Base-by-base conservation (phyloP, 495 filamentous ascomycete species). In the Letharia lupina region DNA sequence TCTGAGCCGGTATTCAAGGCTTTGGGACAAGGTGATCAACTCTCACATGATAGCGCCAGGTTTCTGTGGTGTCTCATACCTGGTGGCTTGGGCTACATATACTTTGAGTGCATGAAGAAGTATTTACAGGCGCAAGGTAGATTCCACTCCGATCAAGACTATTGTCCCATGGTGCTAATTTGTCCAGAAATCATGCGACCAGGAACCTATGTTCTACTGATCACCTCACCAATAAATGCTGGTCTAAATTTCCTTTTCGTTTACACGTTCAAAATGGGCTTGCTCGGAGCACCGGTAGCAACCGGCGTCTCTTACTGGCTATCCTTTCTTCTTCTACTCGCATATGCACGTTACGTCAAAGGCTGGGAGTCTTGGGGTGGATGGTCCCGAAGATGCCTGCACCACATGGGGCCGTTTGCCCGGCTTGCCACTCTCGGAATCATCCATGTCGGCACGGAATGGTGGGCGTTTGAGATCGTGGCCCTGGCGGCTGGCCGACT, bases 401-500 rank as follows among this genome's bases (percentile, higher is more conserved):
- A 81, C 28, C 88, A 91, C 70, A 77, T 89, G 28, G 75, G 85
- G 41, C 88, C 86, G 0, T 97, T 97, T 70, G 81, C 89, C 4
- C 84, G 87, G 11, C 83, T 97, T 9, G 90, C 92, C 10, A 70
- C 87, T 44, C 76, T 96, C 1, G 93, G 93, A 8, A 78, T 96
- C 54, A 73, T 96, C n/a, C 93, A 96, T 70, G 89, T 96, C 33
- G 93, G 93, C 11, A 95, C 90, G 0, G 91, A 96, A 76, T 96
- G 92, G 92, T 96, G 92, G 91, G 92, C 92, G 0, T 96, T 95
- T 69, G 92, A 96, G 76, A 96, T 97, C 64, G 91, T 96, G n/a
- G 91, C 92, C 1, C 80, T 97, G 0, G 91, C 87, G 3, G 93
- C 93, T 6, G 93, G 93, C 13, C 81, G 86, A 12, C 81, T 97